Conservation (phyloP, 2,329 filamentous ascomycete genomes). For the Verticillium longisporum region DNA sequence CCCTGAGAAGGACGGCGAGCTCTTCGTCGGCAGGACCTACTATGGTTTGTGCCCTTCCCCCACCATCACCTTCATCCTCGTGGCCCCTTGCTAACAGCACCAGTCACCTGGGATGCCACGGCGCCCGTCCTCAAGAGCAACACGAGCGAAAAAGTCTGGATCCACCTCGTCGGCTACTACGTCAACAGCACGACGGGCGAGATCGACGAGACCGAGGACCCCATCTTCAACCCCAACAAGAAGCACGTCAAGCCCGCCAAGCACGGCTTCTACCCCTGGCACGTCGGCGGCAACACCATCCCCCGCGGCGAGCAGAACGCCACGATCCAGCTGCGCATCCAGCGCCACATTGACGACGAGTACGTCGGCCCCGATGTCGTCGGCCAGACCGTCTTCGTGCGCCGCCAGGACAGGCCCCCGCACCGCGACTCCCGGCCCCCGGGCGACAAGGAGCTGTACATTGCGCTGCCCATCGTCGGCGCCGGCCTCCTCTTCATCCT, state of each 20-base stretch:
- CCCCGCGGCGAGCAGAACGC: slow-evolving; percentile 17
- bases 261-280: slow-evolving; percentile 23
- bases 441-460: slow-evolving; percentile 35
- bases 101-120: slow-evolving; percentile 51
- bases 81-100: slow-evolving; percentile 1
- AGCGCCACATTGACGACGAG: slow-evolving; percentile 25
- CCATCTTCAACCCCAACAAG: slow-evolving; percentile 7
- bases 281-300: slow-evolving; percentile 18
- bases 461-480: slow-evolving; percentile 46
- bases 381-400: slow-evolving; percentile 34
- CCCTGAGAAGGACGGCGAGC: slow-evolving; percentile 33
- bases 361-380: slow-evolving; percentile 25
- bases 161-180: slow-evolving; percentile 25
- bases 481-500: slow-evolving; percentile 40
- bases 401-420: slow-evolving; percentile 24
- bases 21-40: slow-evolving; percentile 40
- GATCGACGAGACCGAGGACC: slow-evolving; percentile 5
- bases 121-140: slow-evolving; percentile 36
- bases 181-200: slow-evolving; percentile 28
- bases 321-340: slow-evolving; percentile 18
- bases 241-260: slow-evolving; percentile 8
- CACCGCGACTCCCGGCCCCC: slow-evolving; percentile 21
- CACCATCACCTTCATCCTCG: neutral
- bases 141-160: slow-evolving; percentile 23
- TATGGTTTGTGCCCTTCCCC: slow-evolving; percentile 33